phyloP scores from a whole-genome alignment of 768 basidiomycete genomes.

The Guyanaporus albipodus region DNA sequence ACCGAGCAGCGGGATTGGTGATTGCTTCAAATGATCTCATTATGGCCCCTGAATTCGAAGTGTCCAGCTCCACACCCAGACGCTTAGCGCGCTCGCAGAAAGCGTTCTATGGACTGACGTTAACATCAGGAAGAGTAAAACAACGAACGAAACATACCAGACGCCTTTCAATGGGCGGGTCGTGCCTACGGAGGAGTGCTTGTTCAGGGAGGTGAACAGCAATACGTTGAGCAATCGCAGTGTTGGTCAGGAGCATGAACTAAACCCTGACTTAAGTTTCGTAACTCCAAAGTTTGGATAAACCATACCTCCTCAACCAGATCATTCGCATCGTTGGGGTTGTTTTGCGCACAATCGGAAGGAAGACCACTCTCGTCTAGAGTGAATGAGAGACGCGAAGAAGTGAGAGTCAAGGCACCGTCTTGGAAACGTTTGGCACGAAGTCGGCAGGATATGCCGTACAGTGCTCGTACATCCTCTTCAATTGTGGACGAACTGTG shows the following conservation, averaged over 20 bases:
- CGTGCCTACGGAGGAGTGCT: slow-evolving; percentile 93
- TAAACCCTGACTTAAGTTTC: slow-evolving; percentile 28
- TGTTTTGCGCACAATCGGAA: slow-evolving; percentile 66
- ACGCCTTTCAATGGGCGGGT: slow-evolving; percentile 87
- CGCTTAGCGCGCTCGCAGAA: slow-evolving; percentile 81
- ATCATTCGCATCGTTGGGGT: slow-evolving; percentile 66
- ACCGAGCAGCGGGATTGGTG: slow-evolving; percentile 65
- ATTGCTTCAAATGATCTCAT: slow-evolving; percentile 83
- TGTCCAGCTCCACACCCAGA: slow-evolving; percentile 80
- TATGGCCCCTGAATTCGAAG: slow-evolving; percentile 69
- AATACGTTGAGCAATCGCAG: slow-evolving; percentile 86
- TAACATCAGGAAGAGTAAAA: not conserved
- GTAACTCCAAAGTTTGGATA: not conserved
- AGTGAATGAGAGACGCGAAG: slow-evolving; percentile 67
- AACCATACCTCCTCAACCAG: slow-evolving; percentile 81
- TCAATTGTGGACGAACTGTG: slow-evolving; percentile 61
- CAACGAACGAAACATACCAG: slow-evolving; percentile 43
- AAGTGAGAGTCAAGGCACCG: slow-evolving; percentile 73
- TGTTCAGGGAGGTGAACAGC: slow-evolving; percentile 95
- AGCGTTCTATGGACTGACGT: slow-evolving; percentile 45
- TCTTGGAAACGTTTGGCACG: slow-evolving; percentile 69
- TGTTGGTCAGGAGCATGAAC: slow-evolving; percentile 95
- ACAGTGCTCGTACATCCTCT: slow-evolving; percentile 68
- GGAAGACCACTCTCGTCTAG: slow-evolving; percentile 80
- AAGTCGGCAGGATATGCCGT: slow-evolving; percentile 68